A percentile compares a stretch with the other conserved stretches of the same genome.
Conservation (phyloP, 1,284 basidiomycete species). For the Mycena citricolor region DNA sequence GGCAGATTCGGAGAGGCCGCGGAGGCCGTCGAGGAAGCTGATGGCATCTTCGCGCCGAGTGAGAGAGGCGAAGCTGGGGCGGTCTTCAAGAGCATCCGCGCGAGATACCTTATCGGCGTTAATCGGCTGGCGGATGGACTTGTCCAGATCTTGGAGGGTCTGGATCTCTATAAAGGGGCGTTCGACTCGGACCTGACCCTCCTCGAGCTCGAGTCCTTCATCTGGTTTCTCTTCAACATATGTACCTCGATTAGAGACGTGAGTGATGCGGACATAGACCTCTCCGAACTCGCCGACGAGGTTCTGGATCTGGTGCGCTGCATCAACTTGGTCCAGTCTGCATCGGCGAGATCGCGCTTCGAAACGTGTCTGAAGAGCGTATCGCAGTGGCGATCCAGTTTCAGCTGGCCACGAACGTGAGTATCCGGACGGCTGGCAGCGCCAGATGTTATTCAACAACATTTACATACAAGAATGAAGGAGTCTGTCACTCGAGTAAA, state of each 20-base stretch:
- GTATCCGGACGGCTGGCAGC: no score
- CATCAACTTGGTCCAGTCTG: no score
- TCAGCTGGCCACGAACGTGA: no score
- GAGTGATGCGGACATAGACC: no score
- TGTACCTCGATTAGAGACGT: slow-evolving; percentile 10
- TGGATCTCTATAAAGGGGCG: slow-evolving; percentile 5
- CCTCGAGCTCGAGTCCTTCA: slow-evolving; percentile 17
- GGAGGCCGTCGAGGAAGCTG: slow-evolving; percentile 5
- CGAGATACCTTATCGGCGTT: slow-evolving; percentile 11
- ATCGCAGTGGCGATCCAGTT: no score
- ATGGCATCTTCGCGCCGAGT: not conserved
- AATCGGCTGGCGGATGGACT: slow-evolving; percentile 4
- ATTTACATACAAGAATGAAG: no score
- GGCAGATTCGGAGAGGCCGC: slow-evolving; percentile 6
- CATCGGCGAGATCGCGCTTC: no score
- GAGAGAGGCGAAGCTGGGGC: slow-evolving; percentile 12
- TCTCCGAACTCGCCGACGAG: no score
- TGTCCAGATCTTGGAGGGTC: slow-evolving; percentile 5
- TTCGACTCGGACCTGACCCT: not conserved
- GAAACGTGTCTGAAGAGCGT: no score
- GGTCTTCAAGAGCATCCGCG: slow-evolving; percentile 18
- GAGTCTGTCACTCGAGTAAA: no score
- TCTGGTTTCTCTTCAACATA: slow-evolving; percentile 20
- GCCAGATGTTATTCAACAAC: no score
- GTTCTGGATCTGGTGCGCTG: no score